phyloP scores from a whole-genome alignment of 2,329 filamentous ascomycete species.

The Fusarium incarnatum region DNA sequence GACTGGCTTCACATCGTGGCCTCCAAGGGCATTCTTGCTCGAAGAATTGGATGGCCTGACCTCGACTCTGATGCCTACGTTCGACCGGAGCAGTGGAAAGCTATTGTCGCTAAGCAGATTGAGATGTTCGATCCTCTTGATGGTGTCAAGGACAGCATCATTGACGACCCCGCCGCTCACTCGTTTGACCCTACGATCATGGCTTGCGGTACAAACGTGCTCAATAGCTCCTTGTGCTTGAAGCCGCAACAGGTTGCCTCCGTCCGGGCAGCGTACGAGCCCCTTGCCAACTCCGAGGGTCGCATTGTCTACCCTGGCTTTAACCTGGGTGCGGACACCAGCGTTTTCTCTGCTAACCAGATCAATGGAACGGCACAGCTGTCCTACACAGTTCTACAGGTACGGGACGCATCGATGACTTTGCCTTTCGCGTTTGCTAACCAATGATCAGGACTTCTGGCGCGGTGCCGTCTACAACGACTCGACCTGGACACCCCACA shows the following conservation, averaged over 20 bases:
- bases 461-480: slow-evolving; percentile 14
- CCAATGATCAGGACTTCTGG: slow-evolving; percentile 1
- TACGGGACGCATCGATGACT: background rate
- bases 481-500: slow-evolving; percentile 5
- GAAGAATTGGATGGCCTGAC: background rate
- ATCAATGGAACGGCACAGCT: slow-evolving; percentile 5
- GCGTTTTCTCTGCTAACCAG: slow-evolving; percentile 15
- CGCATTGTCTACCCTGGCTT: slow-evolving; percentile 7
- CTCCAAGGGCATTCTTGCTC: slow-evolving; percentile 9
- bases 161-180: slow-evolving; percentile 7
- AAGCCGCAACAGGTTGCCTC: background rate
- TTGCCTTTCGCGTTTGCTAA: background rate
- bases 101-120: slow-evolving; percentile 5
- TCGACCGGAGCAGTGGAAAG: slow-evolving; percentile 14
- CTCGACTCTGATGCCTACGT: background rate
- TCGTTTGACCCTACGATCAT: background rate
- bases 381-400: slow-evolving; percentile 10
- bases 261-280: slow-evolving; percentile 11
- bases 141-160: slow-evolving; percentile 6
- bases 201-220: background rate
- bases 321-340: background rate
- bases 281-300: background rate
- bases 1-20: slow-evolving; percentile 20
- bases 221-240: background rate
- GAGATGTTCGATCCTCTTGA: slow-evolving; percentile 13